These are phyloP conservation scores for Aspergillus luchuensis DNA, from an alignment of 2,329 filamentous ascomycete species.

Conservation along the genomic window DNA sequence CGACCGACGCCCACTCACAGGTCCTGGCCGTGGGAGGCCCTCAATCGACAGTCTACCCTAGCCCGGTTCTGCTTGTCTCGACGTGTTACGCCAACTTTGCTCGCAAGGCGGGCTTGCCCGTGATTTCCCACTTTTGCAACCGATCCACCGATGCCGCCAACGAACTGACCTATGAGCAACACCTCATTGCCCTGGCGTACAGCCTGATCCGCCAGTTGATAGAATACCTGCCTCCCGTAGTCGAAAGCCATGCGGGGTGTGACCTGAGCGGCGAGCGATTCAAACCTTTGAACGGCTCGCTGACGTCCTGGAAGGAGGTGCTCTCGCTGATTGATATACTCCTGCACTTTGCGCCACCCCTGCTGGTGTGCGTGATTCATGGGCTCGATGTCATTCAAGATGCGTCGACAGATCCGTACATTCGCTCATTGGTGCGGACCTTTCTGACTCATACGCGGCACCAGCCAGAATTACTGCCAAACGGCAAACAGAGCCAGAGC, in stretches of 20 bases:
- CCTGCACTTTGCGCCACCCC: conserved; percentile 37
- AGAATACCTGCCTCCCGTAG: conserved; percentile 38
- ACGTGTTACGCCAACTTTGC: conserved; percentile 37
- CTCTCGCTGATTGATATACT: conserved; percentile 40
- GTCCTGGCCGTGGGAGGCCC: conserved; percentile 36
- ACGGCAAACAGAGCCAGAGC: conserved; percentile 24
- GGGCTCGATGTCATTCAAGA: conserved; percentile 38
- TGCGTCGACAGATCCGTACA: conserved; percentile 33
- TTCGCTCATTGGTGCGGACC: conserved; percentile 37
- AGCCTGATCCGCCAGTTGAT: conserved; percentile 44
- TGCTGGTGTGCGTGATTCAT: conserved; percentile 41
- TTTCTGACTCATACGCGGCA: conserved; percentile 37
- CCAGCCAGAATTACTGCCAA: conserved; percentile 18
- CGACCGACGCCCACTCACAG: conserved; percentile 35
- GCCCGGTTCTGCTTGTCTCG: conserved; percentile 36
- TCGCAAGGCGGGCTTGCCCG: conserved; percentile 33
- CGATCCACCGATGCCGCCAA: conserved; percentile 24
- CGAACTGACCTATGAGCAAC: conserved; percentile 32
- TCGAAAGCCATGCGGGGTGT: conserved; percentile 37
- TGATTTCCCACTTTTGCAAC: conserved; percentile 42
- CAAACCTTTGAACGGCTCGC: conserved; percentile 35
- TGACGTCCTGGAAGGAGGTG: conserved; percentile 39
- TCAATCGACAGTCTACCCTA: conserved; percentile 28
- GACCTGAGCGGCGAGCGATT: conserved; percentile 41
- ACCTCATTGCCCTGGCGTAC: conserved; percentile 41